Base-by-base conservation (phyloP, 1,284 basidiomycete species). In the Ceratorhiza oryzae-sativae region DNA sequence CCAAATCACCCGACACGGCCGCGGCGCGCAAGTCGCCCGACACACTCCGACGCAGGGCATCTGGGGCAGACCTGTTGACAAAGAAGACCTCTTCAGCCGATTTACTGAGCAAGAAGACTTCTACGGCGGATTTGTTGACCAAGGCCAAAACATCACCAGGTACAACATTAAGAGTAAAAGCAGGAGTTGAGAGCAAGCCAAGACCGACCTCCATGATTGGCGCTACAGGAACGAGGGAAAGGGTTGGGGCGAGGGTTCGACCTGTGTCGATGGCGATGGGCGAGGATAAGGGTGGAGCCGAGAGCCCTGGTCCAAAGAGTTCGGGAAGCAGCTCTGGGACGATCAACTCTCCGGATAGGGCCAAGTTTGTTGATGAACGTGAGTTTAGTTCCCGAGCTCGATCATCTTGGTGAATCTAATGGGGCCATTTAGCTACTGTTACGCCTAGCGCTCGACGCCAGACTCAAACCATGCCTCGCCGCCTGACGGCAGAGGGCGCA, bases 401-500 rank as follows among this genome's bases (percentile, higher is more conserved):
- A 2, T 27, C 25, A 2, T n/a, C 13, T 30, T 34, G 30, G 5
- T 32, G 42, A 39, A 58, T 15, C 20, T 45, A 30, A 1, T 39
- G 23, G 25, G 9, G 42, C 18, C 10, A 9, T 56, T 56, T 34
- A 68, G 65, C 65, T 34, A 56, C 65, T 15, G 30, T 58, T 23
- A 55, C 65, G 5, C 65, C 65, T 15, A 18, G 51, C 9, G 30
- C 30, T 25, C 49, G 65, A 9, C 65, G 65, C 25, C 65, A 68
- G 39, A 68, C 65, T 12, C 65, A 68, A 46, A 68, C 65, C 8
- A 68, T 68, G 65, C 65, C 65, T 45, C 65, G 65, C 8, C 65
- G 65, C 3, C 42, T 68, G 5, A 68, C 65, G 8, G 23, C 51
- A 13, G 65, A 68, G 2, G 41, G 53, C 3, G 25, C 51, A 32